These are phyloP conservation scores for Gillenia trifoliata DNA, from an alignment of 306 rosid genomes.

Conservation along the genomic window DNA sequence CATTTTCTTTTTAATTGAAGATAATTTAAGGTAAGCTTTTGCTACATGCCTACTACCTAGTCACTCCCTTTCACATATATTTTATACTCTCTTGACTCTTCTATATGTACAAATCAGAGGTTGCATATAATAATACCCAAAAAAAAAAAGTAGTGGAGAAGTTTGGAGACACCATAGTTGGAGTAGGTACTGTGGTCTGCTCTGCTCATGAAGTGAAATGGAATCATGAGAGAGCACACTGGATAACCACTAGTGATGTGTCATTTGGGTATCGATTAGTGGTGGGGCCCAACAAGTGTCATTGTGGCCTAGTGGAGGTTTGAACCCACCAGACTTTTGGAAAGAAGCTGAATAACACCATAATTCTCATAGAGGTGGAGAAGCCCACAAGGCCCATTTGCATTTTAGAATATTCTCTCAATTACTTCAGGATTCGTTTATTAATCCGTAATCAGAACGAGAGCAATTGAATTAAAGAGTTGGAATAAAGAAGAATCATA, in stretches of 20 bases:
- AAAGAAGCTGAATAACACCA: neutral
- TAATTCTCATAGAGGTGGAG: neutral
- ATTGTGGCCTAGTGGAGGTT: neutral
- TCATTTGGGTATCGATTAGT: neutral
- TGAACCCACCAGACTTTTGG: neutral
- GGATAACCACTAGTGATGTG: slow-evolving; percentile 1
- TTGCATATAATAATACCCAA: neutral
- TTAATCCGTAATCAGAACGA: no score
- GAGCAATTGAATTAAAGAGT: no score
- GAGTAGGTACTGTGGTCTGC: neutral
- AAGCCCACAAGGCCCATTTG: neutral
- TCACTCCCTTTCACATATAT: no score
- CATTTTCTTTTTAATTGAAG: no score
- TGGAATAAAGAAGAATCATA: no score
- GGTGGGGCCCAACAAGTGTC: neutral
- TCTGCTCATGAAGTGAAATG: neutral
- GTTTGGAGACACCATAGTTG: neutral
- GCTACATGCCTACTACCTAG: no score
- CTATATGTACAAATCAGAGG: no score
- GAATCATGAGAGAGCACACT: neutral
- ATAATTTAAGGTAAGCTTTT: no score
- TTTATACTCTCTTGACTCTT: no score
- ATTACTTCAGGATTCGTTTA: no score
- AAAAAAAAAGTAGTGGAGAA: neutral
- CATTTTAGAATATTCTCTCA: neutral